A percentile compares a stretch with the other conserved stretches of the same genome.
Evolutionary conservation across 192 early-diverging fungal species (phyloP).

Genomic region (Coemansia sp.): DNA sequence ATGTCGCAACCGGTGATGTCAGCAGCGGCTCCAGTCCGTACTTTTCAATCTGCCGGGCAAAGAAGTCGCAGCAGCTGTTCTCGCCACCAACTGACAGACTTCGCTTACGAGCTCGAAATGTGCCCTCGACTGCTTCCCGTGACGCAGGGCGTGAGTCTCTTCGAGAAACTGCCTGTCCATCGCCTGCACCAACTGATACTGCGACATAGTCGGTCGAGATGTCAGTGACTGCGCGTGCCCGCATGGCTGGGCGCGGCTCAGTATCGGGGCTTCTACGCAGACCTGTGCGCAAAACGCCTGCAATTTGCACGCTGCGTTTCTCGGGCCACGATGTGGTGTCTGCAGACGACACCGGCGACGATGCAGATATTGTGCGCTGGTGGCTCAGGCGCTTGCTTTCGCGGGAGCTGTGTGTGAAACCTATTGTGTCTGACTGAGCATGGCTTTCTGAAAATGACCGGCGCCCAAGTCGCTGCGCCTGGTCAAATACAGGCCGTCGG

Average conservation of each 20-base stretch:
- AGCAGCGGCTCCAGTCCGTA: constrained; percentile 50
- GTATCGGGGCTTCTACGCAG: constrained; percentile 8
- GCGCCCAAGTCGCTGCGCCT: constrained; percentile 13
- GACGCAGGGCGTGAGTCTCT: not conserved
- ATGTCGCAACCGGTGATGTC: constrained; percentile 43
- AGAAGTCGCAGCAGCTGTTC: constrained; percentile 36
- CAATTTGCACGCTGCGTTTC: constrained; percentile 14
- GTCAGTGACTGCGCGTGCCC: constrained; percentile 24
- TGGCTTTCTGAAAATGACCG: constrained; percentile 36
- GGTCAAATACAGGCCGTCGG: not conserved
- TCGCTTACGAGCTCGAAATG: constrained; percentile 48
- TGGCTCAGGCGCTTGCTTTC: constrained; percentile 4
- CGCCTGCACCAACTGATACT: constrained; percentile 3
- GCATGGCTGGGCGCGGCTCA: constrained; percentile 10
- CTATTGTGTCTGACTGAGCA: not conserved
- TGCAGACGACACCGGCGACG: constrained; percentile 9
- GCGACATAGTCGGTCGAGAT: constrained; percentile 19
- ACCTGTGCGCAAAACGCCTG: constrained; percentile 21
- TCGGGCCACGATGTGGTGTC: constrained; percentile 2
- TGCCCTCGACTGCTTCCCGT: not conserved
- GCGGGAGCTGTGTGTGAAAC: not conserved
- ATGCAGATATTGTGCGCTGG: constrained; percentile 35
- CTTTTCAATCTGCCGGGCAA: constrained; percentile 49
- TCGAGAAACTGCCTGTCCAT: not conserved
- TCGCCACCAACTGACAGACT: constrained; percentile 54